Evolutionary conservation across 192 early-diverging fungal species (phyloP).

Genomic region (Gigaspora rosea): DNA sequence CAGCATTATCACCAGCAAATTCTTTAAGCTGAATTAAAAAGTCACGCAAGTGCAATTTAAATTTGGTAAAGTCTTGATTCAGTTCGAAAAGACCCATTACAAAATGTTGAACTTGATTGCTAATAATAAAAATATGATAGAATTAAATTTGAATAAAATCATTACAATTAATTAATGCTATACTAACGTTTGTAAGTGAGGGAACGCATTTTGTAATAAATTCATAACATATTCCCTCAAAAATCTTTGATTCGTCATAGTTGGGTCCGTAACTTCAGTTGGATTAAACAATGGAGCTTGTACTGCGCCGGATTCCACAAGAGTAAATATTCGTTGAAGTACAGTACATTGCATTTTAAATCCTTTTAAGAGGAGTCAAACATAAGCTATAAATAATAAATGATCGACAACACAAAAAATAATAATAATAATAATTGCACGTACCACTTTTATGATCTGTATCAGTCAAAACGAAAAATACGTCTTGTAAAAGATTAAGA

Average conservation of each 20-base stretch:
- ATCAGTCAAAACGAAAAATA: conserved; percentile 96
- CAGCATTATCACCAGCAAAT: conserved; percentile 86
- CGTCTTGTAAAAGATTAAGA: conserved; percentile 88
- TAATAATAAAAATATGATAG: conserved; percentile 35
- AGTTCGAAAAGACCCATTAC: conserved; percentile 84
- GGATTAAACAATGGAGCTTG: conserved; percentile 87
- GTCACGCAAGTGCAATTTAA: conserved; percentile 94
- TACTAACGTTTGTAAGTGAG: conserved; percentile 81
- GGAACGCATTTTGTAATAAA: conserved; percentile 85
- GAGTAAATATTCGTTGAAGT: conserved; percentile 85
- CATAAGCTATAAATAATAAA: conserved; percentile 15
- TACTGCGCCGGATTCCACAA: conserved; percentile 81
- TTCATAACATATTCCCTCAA: conserved; percentile 82
- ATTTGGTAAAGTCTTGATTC: conserved; percentile 78
- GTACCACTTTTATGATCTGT: conserved; percentile 95
- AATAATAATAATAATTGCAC: not conserved
- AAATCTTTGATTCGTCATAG: conserved; percentile 78
- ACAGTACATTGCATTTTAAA: conserved; percentile 93
- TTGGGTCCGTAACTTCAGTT: conserved; percentile 67
- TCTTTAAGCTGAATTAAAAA: conserved; percentile 94
- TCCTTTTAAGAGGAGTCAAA: conserved; percentile 48
- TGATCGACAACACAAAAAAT: not conserved
- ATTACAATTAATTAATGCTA: not conserved
- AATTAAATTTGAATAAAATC: not conserved
- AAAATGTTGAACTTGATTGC: conserved; percentile 83